Conservation (phyloP, 2,329 filamentous ascomycete genomes). For the Hypoxylon sp. region DNA sequence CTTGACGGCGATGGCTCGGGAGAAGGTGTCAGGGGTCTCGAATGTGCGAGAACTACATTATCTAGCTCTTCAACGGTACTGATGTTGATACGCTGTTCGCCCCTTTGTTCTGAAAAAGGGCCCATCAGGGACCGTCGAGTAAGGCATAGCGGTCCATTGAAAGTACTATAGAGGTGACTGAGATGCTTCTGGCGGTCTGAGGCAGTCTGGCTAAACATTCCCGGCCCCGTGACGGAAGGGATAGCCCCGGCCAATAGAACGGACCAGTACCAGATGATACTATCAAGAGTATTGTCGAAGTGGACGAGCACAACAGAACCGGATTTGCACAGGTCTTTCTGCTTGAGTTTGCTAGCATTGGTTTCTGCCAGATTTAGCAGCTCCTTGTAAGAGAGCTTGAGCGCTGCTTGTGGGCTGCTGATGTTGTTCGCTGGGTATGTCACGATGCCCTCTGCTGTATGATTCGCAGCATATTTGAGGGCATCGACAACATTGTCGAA, state of each 20-base stretch:
- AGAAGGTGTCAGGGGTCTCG: slow-evolving; percentile 13
- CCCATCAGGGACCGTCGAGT: slow-evolving; percentile 15
- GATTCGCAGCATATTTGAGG: slow-evolving; percentile 24
- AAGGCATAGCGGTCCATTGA: slow-evolving; percentile 21
- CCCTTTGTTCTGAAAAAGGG: slow-evolving; percentile 16
- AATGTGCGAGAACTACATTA: slow-evolving; percentile 15
- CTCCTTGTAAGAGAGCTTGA: slow-evolving; percentile 24
- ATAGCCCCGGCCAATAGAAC: slow-evolving; percentile 25
- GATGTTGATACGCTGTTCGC: slow-evolving; percentile 13
- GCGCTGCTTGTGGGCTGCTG: slow-evolving; percentile 15
- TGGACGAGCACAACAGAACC: slow-evolving; percentile 26
- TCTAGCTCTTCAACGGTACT: slow-evolving; percentile 17
- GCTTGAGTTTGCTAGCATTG: slow-evolving; percentile 23
- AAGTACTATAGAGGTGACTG: slow-evolving; percentile 10
- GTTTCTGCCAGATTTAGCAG: slow-evolving; percentile 17
- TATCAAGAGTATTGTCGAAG: slow-evolving; percentile 27
- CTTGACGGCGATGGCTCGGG: slow-evolving; percentile 3
- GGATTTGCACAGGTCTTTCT: slow-evolving; percentile 22
- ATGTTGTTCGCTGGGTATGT: slow-evolving; percentile 21
- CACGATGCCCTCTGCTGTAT: slow-evolving; percentile 25
- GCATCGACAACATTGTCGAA: slow-evolving; percentile 28
- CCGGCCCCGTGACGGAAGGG: slow-evolving; percentile 22
- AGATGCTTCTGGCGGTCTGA: slow-evolving; percentile 23
- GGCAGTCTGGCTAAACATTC: slow-evolving; percentile 26
- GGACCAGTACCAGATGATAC: slow-evolving; percentile 29